A percentile compares a stretch with the other conserved stretches of the same genome.
These are phyloP conservation scores for Phycomyces nitens DNA, from an alignment of 192 early-diverging fungal species.

Conservation along the genomic window DNA sequence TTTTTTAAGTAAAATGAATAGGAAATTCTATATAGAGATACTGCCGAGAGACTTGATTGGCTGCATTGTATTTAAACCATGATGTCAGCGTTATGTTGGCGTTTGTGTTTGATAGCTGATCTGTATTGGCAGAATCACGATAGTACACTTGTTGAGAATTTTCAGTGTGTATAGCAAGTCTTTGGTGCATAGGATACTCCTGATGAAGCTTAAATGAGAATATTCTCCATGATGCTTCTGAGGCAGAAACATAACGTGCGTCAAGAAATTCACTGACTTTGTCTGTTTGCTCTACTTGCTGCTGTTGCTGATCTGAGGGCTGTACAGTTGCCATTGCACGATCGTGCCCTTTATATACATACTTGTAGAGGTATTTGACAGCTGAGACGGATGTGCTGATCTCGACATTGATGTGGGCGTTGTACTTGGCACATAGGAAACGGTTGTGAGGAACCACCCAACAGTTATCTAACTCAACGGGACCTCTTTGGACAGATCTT, in stretches of 20 bases:
- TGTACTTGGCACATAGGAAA: constrained; percentile 32
- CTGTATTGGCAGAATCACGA: too few species aligned
- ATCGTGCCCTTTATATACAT: too few species aligned
- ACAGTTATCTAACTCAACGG: constrained; percentile 25
- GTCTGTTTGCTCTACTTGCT: neutral
- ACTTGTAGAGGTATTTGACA: too few species aligned
- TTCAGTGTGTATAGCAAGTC: too few species aligned
- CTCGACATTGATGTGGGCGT: constrained; percentile 39
- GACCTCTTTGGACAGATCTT: neutral
- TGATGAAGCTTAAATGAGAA: too few species aligned
- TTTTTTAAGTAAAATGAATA: neutral
- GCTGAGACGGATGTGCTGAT: neutral
- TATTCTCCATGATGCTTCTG: too few species aligned
- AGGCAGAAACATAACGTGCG: constrained; percentile 28
- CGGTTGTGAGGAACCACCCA: constrained; percentile 34
- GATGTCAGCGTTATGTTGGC: neutral
- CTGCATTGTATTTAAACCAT: neutral
- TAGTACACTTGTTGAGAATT: too few species aligned
- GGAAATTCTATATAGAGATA: neutral
- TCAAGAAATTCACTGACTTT: constrained; percentile 10
- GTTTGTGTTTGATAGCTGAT: neutral
- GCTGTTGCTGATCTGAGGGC: neutral
- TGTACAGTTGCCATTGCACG: too few species aligned
- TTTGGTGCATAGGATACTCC: too few species aligned
- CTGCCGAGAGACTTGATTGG: neutral